Evolutionary conservation across 371 early-diverging fungal species (phyloP).

Genomic region (Actinomortierella ambigua): DNA sequence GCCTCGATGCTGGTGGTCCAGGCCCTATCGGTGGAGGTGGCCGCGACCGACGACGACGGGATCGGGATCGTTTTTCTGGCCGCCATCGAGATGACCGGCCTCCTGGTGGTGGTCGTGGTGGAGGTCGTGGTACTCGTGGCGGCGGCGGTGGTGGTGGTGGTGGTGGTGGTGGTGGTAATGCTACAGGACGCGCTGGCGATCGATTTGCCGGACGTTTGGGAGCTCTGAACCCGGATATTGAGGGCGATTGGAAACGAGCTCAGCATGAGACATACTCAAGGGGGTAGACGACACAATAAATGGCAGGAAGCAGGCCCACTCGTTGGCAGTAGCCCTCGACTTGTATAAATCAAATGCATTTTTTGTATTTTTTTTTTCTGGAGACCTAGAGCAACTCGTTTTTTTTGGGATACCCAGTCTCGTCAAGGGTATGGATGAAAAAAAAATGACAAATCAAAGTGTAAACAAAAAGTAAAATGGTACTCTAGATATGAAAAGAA

Average conservation of each 20-base stretch:
- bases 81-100: conserved; percentile 5
- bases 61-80: conserved; percentile 15
- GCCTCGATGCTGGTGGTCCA: background rate
- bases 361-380: too few species aligned
- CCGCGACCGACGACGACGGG: conserved; percentile 3
- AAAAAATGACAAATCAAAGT: too few species aligned
- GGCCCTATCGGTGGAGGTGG: background rate
- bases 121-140: conserved; percentile 2
- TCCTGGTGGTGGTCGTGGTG: conserved; percentile 13
- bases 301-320: too few species aligned
- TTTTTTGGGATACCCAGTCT: too few species aligned
- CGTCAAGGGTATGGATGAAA: too few species aligned
- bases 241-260: conserved; percentile 6
- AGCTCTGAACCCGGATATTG: background rate
- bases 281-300: too few species aligned
- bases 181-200: conserved; percentile 11
- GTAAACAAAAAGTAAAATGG: too few species aligned
- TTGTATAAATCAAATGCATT: too few species aligned
- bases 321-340: too few species aligned
- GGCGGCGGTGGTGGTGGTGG: conserved; percentile 12
- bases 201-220: conserved; percentile 33
- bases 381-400: too few species aligned
- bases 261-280: too few species aligned
- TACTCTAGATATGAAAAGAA: too few species aligned
- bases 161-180: conserved; percentile 7